These are phyloP conservation scores for Lentinula raphanica DNA, from an alignment of 768 basidiomycete genomes.

Conservation along the genomic window DNA sequence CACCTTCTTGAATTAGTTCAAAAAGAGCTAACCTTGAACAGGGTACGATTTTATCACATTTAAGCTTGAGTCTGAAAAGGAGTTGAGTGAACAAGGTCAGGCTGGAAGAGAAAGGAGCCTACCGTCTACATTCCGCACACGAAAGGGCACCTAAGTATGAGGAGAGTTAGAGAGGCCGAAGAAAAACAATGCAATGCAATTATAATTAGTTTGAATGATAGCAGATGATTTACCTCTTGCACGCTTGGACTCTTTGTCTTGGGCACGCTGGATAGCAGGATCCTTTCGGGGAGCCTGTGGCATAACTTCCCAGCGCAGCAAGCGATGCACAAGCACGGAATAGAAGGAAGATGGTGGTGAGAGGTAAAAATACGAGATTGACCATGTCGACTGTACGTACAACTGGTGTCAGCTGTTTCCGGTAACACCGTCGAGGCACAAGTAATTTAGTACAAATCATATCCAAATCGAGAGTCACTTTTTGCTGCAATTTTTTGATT, in stretches of 20 bases:
- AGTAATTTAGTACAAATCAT: neutral
- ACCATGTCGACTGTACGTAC: conserved; percentile 6
- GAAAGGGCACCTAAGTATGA: conserved; percentile 39
- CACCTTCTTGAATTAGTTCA: neutral
- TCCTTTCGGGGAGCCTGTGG: conserved; percentile 48
- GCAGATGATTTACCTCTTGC: conserved; percentile 40
- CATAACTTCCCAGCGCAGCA: conserved; percentile 26
- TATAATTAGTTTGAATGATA: neutral
- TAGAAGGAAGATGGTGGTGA: conserved; percentile 4
- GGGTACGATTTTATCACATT: conserved; percentile 61
- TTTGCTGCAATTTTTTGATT: neutral
- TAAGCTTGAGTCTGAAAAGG: conserved; percentile 51
- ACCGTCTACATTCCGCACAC: conserved; percentile 65
- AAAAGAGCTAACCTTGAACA: conserved; percentile 39
- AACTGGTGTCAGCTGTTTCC: neutral
- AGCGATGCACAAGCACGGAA: neutral
- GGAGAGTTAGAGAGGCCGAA: neutral
- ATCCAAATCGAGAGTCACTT: neutral
- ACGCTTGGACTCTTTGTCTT: conserved; percentile 64
- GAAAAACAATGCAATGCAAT: neutral
- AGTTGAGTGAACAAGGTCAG: neutral
- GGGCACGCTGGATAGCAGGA: conserved; percentile 39
- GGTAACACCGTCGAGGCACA: neutral
- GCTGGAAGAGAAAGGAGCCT: neutral
- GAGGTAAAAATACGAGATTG: conserved; percentile 5